Evolutionary conservation across 1,284 basidiomycete genomes (phyloP).

Genomic region (Moesziomyces sp.): DNA sequence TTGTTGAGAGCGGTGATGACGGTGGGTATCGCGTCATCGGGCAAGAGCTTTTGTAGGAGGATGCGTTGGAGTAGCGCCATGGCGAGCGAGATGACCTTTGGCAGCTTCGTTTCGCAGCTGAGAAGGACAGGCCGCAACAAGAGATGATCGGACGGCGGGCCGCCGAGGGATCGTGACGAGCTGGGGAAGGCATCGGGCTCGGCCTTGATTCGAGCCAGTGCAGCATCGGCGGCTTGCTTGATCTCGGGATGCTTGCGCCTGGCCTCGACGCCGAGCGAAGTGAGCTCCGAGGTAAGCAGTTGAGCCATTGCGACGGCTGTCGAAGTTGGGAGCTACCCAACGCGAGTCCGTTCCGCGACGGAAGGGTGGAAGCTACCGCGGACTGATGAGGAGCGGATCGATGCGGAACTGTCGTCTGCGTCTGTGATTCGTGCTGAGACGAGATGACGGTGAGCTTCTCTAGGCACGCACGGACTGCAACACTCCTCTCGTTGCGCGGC

Average conservation of each 20-base stretch:
- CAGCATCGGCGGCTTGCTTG: conserved; percentile 53
- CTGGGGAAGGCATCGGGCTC: conserved; percentile 48
- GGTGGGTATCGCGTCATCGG: conserved; percentile 30
- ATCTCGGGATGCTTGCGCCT: conserved; percentile 65
- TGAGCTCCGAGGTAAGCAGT: conserved; percentile 62
- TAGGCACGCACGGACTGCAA: no score
- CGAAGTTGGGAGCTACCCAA: no score
- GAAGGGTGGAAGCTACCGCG: background rate
- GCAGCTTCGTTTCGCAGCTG: conserved; percentile 90
- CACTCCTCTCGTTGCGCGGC: no score
- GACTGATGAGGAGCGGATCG: no score
- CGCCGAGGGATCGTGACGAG: conserved; percentile 15
- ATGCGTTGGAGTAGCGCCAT: conserved; percentile 90
- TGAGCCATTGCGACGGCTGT: conserved; percentile 47
- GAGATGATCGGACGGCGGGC: conserved; percentile 71
- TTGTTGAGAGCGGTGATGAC: conserved; percentile 52
- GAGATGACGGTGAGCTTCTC: no score
- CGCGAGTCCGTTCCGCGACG: background rate
- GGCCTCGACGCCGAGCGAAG: conserved; percentile 60
- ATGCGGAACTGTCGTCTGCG: no score
- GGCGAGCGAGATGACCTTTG: conserved; percentile 91
- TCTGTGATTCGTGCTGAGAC: no score
- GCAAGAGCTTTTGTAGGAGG: conserved; percentile 81
- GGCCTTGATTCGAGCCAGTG: conserved; percentile 47
- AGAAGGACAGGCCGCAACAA: conserved; percentile 90